Evolutionary conservation across 371 early-diverging fungal genomes (phyloP).

Genomic region (Capniomyces stellatus): DNA sequence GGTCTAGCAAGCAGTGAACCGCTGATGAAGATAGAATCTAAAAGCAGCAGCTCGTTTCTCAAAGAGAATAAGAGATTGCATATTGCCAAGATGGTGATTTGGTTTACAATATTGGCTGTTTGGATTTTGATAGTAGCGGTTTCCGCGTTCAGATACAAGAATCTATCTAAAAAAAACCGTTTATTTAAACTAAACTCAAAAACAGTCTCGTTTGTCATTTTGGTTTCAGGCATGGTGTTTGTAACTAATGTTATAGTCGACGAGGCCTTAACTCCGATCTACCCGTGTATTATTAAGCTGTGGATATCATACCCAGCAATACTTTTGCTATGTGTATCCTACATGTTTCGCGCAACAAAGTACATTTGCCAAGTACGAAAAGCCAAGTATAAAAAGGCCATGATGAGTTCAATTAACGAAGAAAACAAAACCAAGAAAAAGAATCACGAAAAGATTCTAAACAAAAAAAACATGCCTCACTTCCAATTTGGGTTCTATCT

Average conservation of each 20-base stretch:
- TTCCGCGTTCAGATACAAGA: not conserved
- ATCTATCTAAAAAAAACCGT: not conserved
- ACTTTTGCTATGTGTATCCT: not conserved
- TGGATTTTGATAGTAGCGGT: not conserved
- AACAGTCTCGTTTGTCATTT: not conserved
- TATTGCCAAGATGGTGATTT: not conserved
- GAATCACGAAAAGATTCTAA: not conserved
- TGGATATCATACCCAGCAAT: slow-evolving; percentile 2
- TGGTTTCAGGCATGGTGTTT: not conserved
- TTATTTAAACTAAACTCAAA: slow-evolving; percentile 1
- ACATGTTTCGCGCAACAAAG: not conserved
- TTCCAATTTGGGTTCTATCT: not conserved
- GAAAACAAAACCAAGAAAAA: not conserved
- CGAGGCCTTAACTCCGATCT: slow-evolving; percentile 2
- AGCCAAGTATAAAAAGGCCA: not conserved
- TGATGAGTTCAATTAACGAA: not conserved
- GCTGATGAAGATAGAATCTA: too few species aligned
- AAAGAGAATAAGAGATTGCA: too few species aligned
- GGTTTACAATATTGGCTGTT: slow-evolving; percentile 3
- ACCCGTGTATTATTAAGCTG: slow-evolving; percentile 2
- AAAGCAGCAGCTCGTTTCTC: too few species aligned
- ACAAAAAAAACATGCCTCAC: not conserved
- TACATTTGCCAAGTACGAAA: slow-evolving; percentile 4
- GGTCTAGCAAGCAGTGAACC: too few species aligned
- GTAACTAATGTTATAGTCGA: not conserved